Evolutionary conservation across 805 yeast genomes (phyloP), one percentile per base, ranked within the genome.

Genomic region (Ogataea nitratoaversa): DNA sequence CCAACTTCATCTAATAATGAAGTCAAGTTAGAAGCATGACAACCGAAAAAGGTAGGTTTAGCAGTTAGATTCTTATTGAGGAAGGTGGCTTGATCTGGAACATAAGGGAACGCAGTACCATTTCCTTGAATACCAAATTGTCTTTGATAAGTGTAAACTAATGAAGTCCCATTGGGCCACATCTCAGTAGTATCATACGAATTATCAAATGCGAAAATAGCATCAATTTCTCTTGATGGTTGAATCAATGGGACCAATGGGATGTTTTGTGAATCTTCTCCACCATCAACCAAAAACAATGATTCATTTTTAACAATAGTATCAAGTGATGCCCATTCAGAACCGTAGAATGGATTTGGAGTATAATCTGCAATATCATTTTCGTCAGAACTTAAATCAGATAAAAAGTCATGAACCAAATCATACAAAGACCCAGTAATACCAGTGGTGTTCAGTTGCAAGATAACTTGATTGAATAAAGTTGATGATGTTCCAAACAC

Each of bases 401-500:
- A 43, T 42, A 83, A 65, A 54, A 79, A 67, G 36, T 60, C 56
- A n/a, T 63, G 51, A 3, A 77, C 65, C 11, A 79, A 53, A n/a
- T 65, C 59, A 44, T 68, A 65, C 8, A 81, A 49, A 18, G 66
- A 65, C 13, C 79, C 77, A 3, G 71, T 51, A 2, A 76, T 45
- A 19, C 74, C 71, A 1, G 82, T 71, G 17, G 77, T 57, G 57
- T 82, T 79, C 42, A 84, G 59, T 48, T 72, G 71, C 33, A 82
- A 60, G 16, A 85, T 55, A 37, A 82, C 67, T 57, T 78, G 79
- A 57, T 84, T 87, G 68, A 88, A 88, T 35, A 88, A 62, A 1
- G 91, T 71, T 2, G 95, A 83, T 2, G 95, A 85, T 6, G 95
- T 81, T 29, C 95, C 96, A 64, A 86, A 67, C 24, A 85, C 65